Conservation (phyloP, 805 yeast genomes). For the Metschnikowia gelsemii region DNA sequence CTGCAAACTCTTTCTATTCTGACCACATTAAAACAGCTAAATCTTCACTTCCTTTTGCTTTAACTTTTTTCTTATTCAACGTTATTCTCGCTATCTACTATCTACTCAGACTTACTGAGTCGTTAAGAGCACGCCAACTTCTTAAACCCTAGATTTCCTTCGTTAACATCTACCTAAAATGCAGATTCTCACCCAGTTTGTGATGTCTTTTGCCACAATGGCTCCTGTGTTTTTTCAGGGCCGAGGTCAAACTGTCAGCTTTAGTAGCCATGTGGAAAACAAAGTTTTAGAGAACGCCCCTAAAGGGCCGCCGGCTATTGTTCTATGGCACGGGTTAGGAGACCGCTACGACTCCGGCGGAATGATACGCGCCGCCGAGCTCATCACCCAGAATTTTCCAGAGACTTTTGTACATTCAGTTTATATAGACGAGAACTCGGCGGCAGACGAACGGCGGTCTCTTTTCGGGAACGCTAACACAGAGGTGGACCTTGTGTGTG, state of each 20-base stretch:
- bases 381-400: slow-evolving; percentile 48
- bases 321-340: slow-evolving; percentile 85
- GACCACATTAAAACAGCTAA: too few species aligned
- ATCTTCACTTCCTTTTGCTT: neutral
- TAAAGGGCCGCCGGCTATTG: slow-evolving; percentile 41
- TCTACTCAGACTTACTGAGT: too few species aligned
- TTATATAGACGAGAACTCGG: slow-evolving; percentile 47
- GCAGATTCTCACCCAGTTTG: slow-evolving; percentile 10
- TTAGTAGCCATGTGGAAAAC: too few species aligned
- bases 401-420: slow-evolving; percentile 54
- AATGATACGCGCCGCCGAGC: slow-evolving; percentile 46
- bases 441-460: slow-evolving; percentile 53
- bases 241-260: neutral
- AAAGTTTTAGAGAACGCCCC: neutral
- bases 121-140: too few species aligned
- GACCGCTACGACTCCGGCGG: slow-evolving; percentile 66
- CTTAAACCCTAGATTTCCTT: too few species aligned
- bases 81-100: neutral
- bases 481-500: slow-evolving; percentile 57
- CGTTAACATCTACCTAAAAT: neutral
- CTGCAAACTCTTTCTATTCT: neutral
- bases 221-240: neutral
- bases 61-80: neutral
- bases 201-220: slow-evolving; percentile 8
- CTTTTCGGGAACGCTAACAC: slow-evolving; percentile 58